These are phyloP conservation scores for Wickerhamiella kurtzmanii DNA, from an alignment of 805 yeast species.

Conservation along the genomic window DNA sequence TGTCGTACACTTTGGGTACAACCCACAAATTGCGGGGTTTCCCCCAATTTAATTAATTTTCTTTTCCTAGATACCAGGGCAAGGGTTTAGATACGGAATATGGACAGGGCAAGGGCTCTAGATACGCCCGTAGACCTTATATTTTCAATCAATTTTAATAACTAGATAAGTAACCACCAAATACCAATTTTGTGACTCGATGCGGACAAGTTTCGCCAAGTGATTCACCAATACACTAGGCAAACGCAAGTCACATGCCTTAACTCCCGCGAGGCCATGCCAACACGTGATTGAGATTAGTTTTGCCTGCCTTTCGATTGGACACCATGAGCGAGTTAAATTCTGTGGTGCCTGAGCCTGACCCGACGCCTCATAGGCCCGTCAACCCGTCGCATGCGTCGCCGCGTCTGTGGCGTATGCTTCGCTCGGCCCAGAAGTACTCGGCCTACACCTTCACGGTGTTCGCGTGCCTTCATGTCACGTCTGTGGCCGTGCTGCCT, in stretches of 20 bases:
- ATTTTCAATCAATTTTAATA: too few species aligned
- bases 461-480: constrained; percentile 45
- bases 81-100: not conserved
- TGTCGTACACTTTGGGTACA: too few species aligned
- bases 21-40: too few species aligned
- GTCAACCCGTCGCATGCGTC: not conserved
- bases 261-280: too few species aligned
- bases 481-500: constrained; percentile 44
- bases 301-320: not conserved
- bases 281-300: too few species aligned
- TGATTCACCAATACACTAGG: too few species aligned
- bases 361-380: not conserved
- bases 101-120: not conserved
- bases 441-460: constrained; percentile 44
- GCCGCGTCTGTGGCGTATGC: not conserved
- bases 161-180: too few species aligned
- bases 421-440: constrained; percentile 36
- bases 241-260: too few species aligned
- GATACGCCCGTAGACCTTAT: too few species aligned
- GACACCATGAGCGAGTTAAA: not conserved
- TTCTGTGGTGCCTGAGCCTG: not conserved
- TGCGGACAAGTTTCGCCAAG: too few species aligned
- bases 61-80: not conserved
- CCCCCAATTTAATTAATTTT: not conserved
- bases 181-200: too few species aligned